Percentiles rank a stretch among this genome's conserved stretches.
phyloP scores from a whole-genome alignment of 2,329 filamentous ascomycete genomes.

The Akanthomyces uredinophilus region DNA sequence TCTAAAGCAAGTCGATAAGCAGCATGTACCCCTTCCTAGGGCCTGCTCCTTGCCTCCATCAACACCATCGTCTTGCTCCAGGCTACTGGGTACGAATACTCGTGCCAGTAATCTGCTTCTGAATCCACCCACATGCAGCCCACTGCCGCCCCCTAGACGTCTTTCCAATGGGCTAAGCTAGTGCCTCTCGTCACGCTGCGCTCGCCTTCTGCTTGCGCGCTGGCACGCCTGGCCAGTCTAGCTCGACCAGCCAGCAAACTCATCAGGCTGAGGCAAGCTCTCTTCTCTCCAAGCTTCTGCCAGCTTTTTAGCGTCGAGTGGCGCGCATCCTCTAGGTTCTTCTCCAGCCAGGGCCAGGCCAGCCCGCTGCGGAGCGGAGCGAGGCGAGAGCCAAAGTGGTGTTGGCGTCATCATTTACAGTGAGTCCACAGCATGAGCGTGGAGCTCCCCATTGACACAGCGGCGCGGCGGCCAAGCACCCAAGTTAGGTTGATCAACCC shows the following conservation, averaged over 20 bases:
- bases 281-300: background rate
- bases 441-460: background rate
- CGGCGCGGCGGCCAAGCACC: background rate
- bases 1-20: no score
- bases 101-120: background rate
- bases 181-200: conserved; percentile 2
- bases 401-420: background rate
- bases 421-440: background rate
- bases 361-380: conserved; percentile 11
- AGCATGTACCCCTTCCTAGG: background rate
- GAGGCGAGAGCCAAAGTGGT: conserved; percentile 10
- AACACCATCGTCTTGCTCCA: background rate
- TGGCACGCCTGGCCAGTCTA: background rate
- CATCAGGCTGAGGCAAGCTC: background rate
- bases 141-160: background rate
- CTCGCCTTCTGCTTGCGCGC: background rate
- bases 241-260: background rate
- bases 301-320: conserved; percentile 1
- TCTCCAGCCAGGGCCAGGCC: background rate
- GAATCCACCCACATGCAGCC: conserved; percentile 10
- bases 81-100: background rate
- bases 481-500: background rate
- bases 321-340: conserved; percentile 1
- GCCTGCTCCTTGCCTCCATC: background rate
- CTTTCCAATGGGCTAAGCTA: no score